These are phyloP conservation scores for Lasiodiplodia theobromae DNA, from an alignment of 2,329 filamentous ascomycete species.

Conservation along the genomic window DNA sequence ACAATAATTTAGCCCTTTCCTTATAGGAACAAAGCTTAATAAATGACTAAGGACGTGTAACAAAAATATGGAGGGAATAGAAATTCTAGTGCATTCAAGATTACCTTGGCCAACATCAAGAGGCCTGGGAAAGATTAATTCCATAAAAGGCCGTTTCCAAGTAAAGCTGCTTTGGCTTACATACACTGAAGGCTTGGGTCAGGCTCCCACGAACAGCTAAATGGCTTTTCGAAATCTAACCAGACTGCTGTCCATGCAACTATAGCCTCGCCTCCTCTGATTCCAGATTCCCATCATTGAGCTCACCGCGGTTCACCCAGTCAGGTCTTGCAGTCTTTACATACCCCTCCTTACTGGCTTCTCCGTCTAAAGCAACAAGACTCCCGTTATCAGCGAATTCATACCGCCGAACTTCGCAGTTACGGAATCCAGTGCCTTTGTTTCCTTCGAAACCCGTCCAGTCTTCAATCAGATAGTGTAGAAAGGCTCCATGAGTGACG, in stretches of 20 bases:
- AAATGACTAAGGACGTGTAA: too few relatives aligned
- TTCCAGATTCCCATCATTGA: not conserved
- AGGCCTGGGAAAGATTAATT: too few relatives aligned
- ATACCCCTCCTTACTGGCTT: slow-evolving; percentile 33
- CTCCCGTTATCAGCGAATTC: slow-evolving; percentile 41
- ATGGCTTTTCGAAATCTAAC: too few relatives aligned
- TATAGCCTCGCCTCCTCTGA: not conserved
- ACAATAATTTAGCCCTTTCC: too few relatives aligned
- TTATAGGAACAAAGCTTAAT: too few relatives aligned
- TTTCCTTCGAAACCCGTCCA: slow-evolving; percentile 67
- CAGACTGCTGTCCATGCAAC: not conserved
- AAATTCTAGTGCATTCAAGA: too few relatives aligned
- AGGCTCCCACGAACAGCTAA: too few relatives aligned
- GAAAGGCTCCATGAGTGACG: slow-evolving; percentile 82
- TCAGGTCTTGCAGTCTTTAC: slow-evolving; percentile 33
- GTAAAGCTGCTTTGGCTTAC: too few relatives aligned
- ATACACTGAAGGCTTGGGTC: too few relatives aligned
- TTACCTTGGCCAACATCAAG: too few relatives aligned
- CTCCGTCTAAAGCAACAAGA: slow-evolving; percentile 36
- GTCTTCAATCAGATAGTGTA: slow-evolving; percentile 86
- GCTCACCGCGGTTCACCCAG: slow-evolving; percentile 18
- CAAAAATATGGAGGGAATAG: too few relatives aligned
- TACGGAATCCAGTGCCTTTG: slow-evolving; percentile 49
- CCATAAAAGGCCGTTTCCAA: too few relatives aligned
- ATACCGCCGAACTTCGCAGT: slow-evolving; percentile 45